Percentiles rank a stretch among this genome's conserved stretches.
Conservation (phyloP, 108 stramenopile species). For the Parietichytrium sp. region DNA sequence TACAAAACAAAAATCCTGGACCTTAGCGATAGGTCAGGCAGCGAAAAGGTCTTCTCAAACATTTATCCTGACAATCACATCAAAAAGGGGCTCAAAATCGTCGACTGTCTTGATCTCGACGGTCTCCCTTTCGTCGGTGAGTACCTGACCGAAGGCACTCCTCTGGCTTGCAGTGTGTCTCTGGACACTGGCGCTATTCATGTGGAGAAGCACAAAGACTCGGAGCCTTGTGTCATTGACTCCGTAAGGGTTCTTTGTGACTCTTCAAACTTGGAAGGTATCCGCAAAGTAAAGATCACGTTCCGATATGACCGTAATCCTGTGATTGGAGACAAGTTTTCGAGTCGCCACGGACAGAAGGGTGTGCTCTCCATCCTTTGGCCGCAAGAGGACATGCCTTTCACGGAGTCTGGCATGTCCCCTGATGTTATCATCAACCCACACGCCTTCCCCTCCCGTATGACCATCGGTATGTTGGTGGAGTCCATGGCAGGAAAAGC, state of each 20-base stretch:
- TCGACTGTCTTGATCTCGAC: conserved; percentile 72
- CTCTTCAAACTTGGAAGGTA: conserved; percentile 34
- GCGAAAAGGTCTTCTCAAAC: neutral
- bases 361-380: conserved; percentile 95
- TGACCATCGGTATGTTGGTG: conserved; percentile 99
- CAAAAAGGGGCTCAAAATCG: neutral
- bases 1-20: conserved; percentile 90
- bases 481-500: conserved; percentile 99
- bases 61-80: too few species aligned
- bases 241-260: conserved; percentile 40
- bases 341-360: conserved; percentile 97
- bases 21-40: conserved; percentile 72
- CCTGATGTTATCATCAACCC: conserved; percentile 99
- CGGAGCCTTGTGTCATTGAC: conserved; percentile 39
- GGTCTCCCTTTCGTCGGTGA: conserved; percentile 85
- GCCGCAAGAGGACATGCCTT: conserved; percentile 99
- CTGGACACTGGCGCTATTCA: conserved; percentile 66
- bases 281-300: conserved; percentile 67
- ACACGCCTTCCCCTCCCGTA: conserved; percentile 92
- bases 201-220: conserved; percentile 44
- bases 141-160: conserved; percentile 78
- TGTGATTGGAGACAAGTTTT: conserved; percentile 98
- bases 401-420: conserved; percentile 91
- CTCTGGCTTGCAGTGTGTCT: conserved; percentile 85
- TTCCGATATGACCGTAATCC: conserved; percentile 92